Conservation (phyloP, 2,329 filamentous ascomycete species). For the Stagonosporopsis chrysanthemi region DNA sequence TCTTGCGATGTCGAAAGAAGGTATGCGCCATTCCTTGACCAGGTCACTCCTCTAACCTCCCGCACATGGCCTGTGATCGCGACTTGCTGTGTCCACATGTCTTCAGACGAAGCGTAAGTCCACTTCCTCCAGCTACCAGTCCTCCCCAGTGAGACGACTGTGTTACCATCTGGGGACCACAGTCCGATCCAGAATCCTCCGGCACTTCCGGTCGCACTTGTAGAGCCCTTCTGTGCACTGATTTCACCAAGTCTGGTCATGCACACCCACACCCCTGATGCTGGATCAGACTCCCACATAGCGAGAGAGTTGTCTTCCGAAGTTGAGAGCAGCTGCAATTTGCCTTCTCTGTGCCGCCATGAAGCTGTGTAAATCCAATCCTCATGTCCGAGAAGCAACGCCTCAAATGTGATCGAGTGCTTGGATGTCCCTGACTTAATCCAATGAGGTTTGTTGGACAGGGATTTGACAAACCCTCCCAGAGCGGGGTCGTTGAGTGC, state of each 20-base stretch:
- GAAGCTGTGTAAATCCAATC: conserved; percentile 95
- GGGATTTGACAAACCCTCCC: conserved; percentile 71
- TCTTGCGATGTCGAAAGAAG: conserved; percentile 88
- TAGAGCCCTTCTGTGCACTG: conserved; percentile 92
- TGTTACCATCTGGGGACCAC: conserved; percentile 80
- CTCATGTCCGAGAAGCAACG: conserved; percentile 90
- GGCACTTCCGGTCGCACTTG: conserved; percentile 92
- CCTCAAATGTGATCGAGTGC: conserved; percentile 90
- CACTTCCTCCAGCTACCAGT: conserved; percentile 95
- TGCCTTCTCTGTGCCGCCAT: conserved; percentile 68
- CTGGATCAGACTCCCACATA: conserved; percentile 86
- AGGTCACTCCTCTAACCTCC: conserved; percentile 81
- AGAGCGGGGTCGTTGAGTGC: conserved; percentile 64
- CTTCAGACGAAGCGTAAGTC: conserved; percentile 67
- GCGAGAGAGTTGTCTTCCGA: conserved; percentile 95
- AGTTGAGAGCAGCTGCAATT: conserved; percentile 79
- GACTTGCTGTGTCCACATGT: conserved; percentile 78
- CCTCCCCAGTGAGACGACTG: conserved; percentile 82
- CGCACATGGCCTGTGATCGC: conserved; percentile 85
- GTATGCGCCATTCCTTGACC: conserved; percentile 83
- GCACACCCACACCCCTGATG: conserved; percentile 91
- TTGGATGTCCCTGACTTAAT: conserved; percentile 67
- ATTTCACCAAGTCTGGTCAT: conserved; percentile 88
- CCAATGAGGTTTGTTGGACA: conserved; percentile 88
- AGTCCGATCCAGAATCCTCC: conserved; percentile 96